Evolutionary conservation across 345 rosid genomes (phyloP), one percentile per base, ranked within the genome.

Genomic region (Barbarea vulgaris): DNA sequence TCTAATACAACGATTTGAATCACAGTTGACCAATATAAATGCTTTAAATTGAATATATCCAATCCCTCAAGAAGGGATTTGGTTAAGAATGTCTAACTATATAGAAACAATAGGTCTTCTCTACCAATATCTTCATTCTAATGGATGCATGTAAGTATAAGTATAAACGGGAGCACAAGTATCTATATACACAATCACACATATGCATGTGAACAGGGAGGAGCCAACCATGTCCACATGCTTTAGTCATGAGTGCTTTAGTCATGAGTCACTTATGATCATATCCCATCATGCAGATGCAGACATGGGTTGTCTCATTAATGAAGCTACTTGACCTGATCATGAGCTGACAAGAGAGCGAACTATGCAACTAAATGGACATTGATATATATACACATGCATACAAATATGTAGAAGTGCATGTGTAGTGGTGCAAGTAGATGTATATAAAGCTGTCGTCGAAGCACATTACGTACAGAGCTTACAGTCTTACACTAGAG

Each of bases 401-500:
- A 52, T 77, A 53, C 19, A 30, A 5, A 37, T 76, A 61, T 22
- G 25, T 70, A 24, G 42, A 33, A 57, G 50, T 62, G 74, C 74
- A 77, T 77, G 74, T 77, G 67, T 74, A 39, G 18, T 67, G 61
- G 79, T 57, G 79, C 67, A 59, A 67, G 68, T 50, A 50, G 62
- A 33, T 59, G 63, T 34, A 56, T 58, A 39, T 37, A 59, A 75
- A 58, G 73, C 61, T 67, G 68, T 59, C 52, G 25, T 67, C 13
- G 46, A 54, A 58, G 55, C 54, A 59, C 53, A 67, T 58, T 48
- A 39, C 46, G n/a, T n/a, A n/a, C n/a, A n/a, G n/a, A n/a, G n/a
- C n/a, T n/a, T n/a, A n/a, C n/a, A n/a, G n/a, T n/a, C n/a, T n/a
- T n/a, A n/a, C n/a, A 75, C 37, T 36, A 59, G 68, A 50, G 36